Conservation (phyloP, 257 asterid species). For the Jacaranda mimosifolia region DNA sequence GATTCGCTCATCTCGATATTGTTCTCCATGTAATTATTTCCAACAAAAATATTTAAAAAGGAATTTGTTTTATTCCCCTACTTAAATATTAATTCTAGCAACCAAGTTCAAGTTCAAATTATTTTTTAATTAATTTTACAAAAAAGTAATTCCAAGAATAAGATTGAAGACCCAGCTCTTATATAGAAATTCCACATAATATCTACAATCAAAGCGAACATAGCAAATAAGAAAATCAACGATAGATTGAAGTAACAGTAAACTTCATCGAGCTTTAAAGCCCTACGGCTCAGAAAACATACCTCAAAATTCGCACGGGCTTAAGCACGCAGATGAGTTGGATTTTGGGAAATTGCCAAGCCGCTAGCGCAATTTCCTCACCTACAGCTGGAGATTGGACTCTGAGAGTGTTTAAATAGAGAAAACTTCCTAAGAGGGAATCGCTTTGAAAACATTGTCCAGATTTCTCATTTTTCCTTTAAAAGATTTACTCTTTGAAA, state of each 20-base stretch:
- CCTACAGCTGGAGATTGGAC: conserved; percentile 3
- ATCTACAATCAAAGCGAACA: neutral
- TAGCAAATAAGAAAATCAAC: neutral
- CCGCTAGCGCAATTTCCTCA: conserved; percentile 15
- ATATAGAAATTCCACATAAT: neutral
- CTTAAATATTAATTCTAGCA: too few relatives aligned
- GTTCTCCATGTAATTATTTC: too few relatives aligned
- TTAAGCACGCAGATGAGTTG: neutral
- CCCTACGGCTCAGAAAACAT: neutral
- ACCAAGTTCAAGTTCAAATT: too few relatives aligned
- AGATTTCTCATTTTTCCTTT: neutral
- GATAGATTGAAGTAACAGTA: conserved; percentile 1
- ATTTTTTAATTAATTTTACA: neutral
- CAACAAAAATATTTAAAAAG: too few relatives aligned
- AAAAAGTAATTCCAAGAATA: neutral
- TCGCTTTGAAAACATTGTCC: neutral
- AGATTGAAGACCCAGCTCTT: neutral
- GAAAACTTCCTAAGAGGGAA: neutral
- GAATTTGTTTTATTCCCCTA: too few relatives aligned
- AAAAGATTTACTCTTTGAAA: neutral
- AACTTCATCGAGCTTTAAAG: neutral
- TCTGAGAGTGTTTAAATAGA: too few relatives aligned
- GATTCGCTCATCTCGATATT: too few relatives aligned
- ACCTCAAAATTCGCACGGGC: conserved; percentile 21
- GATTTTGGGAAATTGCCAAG: neutral